Conservation (phyloP, 2,329 filamentous ascomycete species). For the Venturia aucupariae region DNA sequence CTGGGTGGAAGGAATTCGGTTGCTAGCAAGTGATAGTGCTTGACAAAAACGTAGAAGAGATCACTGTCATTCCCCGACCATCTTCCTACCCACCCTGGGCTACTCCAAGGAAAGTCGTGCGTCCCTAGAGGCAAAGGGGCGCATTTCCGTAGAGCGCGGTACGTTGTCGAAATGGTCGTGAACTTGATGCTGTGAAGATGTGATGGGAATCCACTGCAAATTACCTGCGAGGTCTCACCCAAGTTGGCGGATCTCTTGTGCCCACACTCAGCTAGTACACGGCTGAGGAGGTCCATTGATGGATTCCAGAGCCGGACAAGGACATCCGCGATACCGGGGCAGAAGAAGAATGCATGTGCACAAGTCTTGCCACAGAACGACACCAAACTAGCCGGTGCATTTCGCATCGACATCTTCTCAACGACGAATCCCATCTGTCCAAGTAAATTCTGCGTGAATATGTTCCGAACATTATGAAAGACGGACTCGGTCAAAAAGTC, state of each 20-base stretch:
- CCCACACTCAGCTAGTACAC: constrained; percentile 61
- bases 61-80: constrained; percentile 87
- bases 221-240: constrained; percentile 49
- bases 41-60: constrained; percentile 83
- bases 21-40: constrained; percentile 73
- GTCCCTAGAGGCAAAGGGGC: constrained; percentile 59
- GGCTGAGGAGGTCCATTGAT: constrained; percentile 57
- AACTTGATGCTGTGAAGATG: constrained; percentile 53
- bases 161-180: constrained; percentile 50
- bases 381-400: constrained; percentile 56
- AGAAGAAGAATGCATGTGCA: constrained; percentile 90
- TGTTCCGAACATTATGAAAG: constrained; percentile 79
- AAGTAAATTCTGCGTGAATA: constrained; percentile 72
- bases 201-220: constrained; percentile 62
- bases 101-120: constrained; percentile 64
- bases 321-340: constrained; percentile 74
- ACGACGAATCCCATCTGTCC: constrained; percentile 81
- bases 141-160: constrained; percentile 53
- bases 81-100: constrained; percentile 71
- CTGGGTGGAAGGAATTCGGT: constrained; percentile 49
- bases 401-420: constrained; percentile 75
- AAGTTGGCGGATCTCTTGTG: constrained; percentile 37
- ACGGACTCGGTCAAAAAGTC: constrained; percentile 63
- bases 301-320: constrained; percentile 74
- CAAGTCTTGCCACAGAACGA: constrained; percentile 85